Base-by-base conservation (phyloP, 352 stramenopile species). In the Globisporangium iwayamae region DNA sequence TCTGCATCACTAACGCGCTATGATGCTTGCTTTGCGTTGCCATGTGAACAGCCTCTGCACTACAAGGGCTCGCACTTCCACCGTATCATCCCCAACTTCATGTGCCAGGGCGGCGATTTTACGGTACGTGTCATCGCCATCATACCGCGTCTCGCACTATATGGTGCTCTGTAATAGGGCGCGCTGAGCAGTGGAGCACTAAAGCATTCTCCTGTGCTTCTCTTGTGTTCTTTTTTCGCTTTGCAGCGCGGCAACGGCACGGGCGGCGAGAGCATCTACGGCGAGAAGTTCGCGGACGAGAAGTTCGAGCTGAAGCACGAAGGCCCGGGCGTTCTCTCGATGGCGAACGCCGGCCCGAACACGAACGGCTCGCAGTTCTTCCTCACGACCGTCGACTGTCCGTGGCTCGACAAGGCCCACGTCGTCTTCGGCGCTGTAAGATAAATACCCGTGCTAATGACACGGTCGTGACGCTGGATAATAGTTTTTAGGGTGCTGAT, bases 361-460 rank as follows among this genome's bases (percentile, higher is more conserved):
- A 99, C 96, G 1, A 99, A 99, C 76, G 94, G 95, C 20, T 98
- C 91, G 69, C 96, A 99, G 81, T 99, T 99, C 79, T 99, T 99
- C 83, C 92, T 99, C 48, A 96, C 87, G 28, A 96, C 89, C 0
- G 90, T 96, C 58, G 87, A 97, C 80, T 96, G 89, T 65, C 85
- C 86, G 0, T 97, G 89, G 89, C 75, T 97, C 62, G 90, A 97
- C 73, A 76, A 80, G 62, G 79, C 77, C 16, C 91, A 97, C 74
- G 87, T 97, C 30, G 91, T 97, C 55, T 97, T 99, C 70, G 98
- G 97, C 59, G 88, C 96, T 64, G 90, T 98, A 28, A 41, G 56
- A 34, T n/a, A 25, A 28, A 28, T 28, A 28, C 25, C 16, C 2
- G n/a, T 32, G 47, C 47, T 9, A 18, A 53, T 14, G 47, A 34